Conservation (phyloP, 495 filamentous ascomycete genomes). For the Neurospora sp. region DNA sequence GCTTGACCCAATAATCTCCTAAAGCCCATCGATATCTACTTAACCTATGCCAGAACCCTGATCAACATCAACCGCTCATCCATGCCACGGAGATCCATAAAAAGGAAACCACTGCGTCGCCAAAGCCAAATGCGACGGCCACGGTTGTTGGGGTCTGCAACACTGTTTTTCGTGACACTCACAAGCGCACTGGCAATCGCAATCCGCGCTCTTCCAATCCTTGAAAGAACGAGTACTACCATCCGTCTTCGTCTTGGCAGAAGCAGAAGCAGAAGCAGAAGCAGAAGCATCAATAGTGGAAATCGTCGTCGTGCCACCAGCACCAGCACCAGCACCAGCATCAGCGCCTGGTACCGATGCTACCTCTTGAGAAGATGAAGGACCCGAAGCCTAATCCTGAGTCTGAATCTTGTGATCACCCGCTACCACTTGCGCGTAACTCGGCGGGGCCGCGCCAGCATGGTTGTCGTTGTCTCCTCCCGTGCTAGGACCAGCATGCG, state of each 20-base stretch:
- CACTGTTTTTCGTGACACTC: background rate
- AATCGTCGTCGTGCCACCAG: background rate
- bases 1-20: background rate
- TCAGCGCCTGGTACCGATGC: background rate
- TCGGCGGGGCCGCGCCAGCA: slow-evolving; percentile 47
- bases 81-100: background rate
- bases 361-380: background rate
- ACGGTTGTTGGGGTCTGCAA: background rate
- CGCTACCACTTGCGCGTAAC: slow-evolving; percentile 75
- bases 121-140: background rate
- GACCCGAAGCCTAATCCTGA: slow-evolving; percentile 38
- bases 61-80: background rate
- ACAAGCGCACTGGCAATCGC: background rate
- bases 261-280: background rate
- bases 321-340: background rate
- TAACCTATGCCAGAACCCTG: too few species aligned
- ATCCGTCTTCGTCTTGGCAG: background rate
- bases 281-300: background rate
- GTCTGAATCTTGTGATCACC: slow-evolving; percentile 85
- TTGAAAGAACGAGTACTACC: background rate
- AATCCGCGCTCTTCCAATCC: background rate
- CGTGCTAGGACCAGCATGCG: slow-evolving; percentile 30
- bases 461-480: slow-evolving; percentile 34
- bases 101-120: background rate
- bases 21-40: too few species aligned